Base-by-base conservation (phyloP, 139 green algal genomes). In the Chlorella sp. region DNA sequence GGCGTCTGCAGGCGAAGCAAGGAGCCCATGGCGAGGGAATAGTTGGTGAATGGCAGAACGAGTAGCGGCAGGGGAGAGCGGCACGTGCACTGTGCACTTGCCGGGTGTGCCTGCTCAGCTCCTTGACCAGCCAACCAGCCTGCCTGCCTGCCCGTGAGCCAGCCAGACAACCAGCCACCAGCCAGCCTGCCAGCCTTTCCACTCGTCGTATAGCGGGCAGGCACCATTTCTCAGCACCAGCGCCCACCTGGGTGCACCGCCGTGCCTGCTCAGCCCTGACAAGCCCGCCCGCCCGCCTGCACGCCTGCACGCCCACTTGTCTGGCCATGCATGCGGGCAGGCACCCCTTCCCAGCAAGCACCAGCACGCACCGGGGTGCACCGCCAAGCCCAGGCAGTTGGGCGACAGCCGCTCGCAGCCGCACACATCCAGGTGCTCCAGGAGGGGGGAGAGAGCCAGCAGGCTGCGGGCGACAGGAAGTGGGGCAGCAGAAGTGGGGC, bases 401-500 rank as follows among this genome's bases (percentile, higher is more conserved):
- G 85, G 69, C 0, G 85, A 75, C 71, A 89, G 71, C 48, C 85
- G 85, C 42, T 83, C 85, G 85, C 85, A 89, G 85, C 85, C 69
- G 68, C 85, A 57, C 19, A 89, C n/a, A 30, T 89, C 85, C 42
- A 89, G 71, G 19, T 89, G 32, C 48, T 89, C 71, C n/a, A 89
- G 69, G 42, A 75, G 85, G 19, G 85, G 42, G 5, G 71, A 73
- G 32, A 60, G 71, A 2, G 85, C 85, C 71, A 89, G 71, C 85
- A 89, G 71, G 15, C 85, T 77, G 69, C 69, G 69, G 64, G 26
- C 37, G 69, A 28, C n/a, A 80, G 34, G 40, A 14, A 14, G 64
- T 73, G 64, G 64, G 64, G 64, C 60, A 68, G 60, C 14, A 18
- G 60, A 14, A 68, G 64, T 32, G 64, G 64, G 21, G 2, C 11